Evolutionary conservation across 768 basidiomycete genomes (phyloP), one percentile per base, ranked within the genome.

Genomic region (Lactarius akahatsu): DNA sequence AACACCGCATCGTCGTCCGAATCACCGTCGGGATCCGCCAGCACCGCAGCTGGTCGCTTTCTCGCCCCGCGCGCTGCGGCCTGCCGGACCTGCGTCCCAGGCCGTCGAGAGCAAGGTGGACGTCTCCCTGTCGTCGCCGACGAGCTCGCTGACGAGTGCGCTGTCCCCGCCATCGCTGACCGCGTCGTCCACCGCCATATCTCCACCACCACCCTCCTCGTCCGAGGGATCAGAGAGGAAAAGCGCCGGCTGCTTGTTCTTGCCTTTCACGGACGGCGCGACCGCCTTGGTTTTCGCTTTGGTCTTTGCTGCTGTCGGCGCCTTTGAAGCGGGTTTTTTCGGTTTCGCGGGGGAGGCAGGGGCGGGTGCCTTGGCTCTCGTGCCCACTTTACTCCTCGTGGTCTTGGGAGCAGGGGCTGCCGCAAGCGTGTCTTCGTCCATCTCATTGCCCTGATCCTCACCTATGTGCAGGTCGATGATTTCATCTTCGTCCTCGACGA

Each of bases 1-100:
- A 89, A 90, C 30, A 85, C 83, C 20, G 80, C 83, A 6, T 89
- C 83, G 6, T 89, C 86, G 70, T 89, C 89, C 11, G 86, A 88
- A 73, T 88, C 88, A 71, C 87, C 86, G 61, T 85, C 85, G 7
- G 78, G 77, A 45, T 85, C 75, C 11, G 71, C 70, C 16, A 72
- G 59, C 43, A 40, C 38, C 38, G 60, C 61, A 23, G 57, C 50
- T 36, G 60, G 62, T 4, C 58, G 70, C 63, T 62, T 62, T 60
- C 59, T 57, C 65, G 59, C 59, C 23, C 63, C 63, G 28, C 71
- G 73, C 26, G 57, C 41, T 4, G 63, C 67, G 16, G 36, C 57
- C 15, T 62, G 64, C 36, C 62, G 68, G 13, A 59, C 16, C 54
- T 70, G 70, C 64, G 73, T 79, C 11, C 77, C 59, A n/a, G 10